These are phyloP conservation scores for Agaricus sinodeliciosus DNA, from an alignment of 768 basidiomycete species.

Conservation along the genomic window DNA sequence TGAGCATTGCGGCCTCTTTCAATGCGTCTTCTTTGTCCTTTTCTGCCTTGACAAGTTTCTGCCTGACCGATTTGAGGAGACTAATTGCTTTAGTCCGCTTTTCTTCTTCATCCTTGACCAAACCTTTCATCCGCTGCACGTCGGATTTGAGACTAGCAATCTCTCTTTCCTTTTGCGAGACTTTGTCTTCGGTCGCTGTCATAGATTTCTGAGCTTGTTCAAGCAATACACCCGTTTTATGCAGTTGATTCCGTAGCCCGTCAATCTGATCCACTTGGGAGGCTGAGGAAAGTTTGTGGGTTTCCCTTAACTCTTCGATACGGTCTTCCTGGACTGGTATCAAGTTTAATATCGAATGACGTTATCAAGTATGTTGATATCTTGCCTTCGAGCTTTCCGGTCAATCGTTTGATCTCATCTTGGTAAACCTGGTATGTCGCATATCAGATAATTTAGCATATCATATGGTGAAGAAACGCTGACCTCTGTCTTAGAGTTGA, in stretches of 20 bases:
- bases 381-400: constrained; percentile 67
- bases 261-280: constrained; percentile 75
- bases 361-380: neutral
- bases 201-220: constrained; percentile 46
- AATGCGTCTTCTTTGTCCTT: constrained; percentile 82
- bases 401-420: constrained; percentile 75
- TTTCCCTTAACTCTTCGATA: constrained; percentile 79
- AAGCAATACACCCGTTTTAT: constrained; percentile 65
- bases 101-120: constrained; percentile 93
- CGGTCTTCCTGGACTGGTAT: constrained; percentile 74
- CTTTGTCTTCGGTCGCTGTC: constrained; percentile 41
- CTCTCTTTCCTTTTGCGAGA: constrained; percentile 45
- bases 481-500: constrained; percentile 68
- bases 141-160: constrained; percentile 58
- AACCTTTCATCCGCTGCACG: constrained; percentile 47
- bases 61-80: constrained; percentile 88
- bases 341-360: neutral
- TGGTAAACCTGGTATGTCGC: constrained; percentile 46
- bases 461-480: constrained; percentile 13
- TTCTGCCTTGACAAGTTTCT: constrained; percentile 95
- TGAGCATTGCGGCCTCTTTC: constrained; percentile 46
- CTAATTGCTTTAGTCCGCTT: constrained; percentile 93
- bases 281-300: constrained; percentile 71
- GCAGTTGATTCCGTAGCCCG: constrained; percentile 58
- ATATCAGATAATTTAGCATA: neutral